Base-by-base conservation (phyloP, 768 basidiomycete species). In the Boletellus ananas region DNA sequence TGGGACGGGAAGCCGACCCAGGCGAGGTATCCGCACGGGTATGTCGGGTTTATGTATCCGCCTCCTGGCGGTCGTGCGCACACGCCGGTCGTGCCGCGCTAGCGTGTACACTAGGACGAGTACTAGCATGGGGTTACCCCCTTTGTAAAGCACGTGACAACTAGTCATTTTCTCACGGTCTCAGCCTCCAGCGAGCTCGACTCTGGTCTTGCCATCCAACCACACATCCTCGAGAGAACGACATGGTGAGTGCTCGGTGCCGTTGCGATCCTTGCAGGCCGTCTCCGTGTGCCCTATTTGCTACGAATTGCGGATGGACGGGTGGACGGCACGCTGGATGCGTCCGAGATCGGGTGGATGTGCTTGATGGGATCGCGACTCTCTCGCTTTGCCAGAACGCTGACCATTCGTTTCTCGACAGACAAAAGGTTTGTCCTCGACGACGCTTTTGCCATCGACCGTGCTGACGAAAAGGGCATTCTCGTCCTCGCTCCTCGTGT, bases 371-470 rank as follows among this genome's bases (percentile, higher is more conserved):
- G 29, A 29, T 11, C 29, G 29, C 11, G 7, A 10, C 29, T 29
- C 29, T 29, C 11, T 38, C 17, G n/a, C 13, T 20, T 29, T n/a
- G 10, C n/a, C 16, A 12, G 11, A 18, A 45, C 25, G 41, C 58
- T 60, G 58, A 66, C 68, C 60, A 50, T 54, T 64, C 60, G 52
- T 49, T 45, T 57, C 36, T 64, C 60, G 50, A 54, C 73, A 89
- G 90, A 90, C 88, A 73, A 91, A 92, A 89, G 89, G 89, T 91
- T 74, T 66, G 82, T 62, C 45, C 48, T 29, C 50, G 5, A 38
- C 4, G 42, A 39, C 23, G 34, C 34, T 38, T 23, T 18, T 39
- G 7, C 49, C 2, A 29, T 29, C 18, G 9, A 47, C 31, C 33
- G 40, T 57, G 55, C 60, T 62, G 38, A 48, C 54, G 33, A 41